Base-by-base conservation (phyloP, 257 asterid species). In the Salvia miltiorrhiza region DNA sequence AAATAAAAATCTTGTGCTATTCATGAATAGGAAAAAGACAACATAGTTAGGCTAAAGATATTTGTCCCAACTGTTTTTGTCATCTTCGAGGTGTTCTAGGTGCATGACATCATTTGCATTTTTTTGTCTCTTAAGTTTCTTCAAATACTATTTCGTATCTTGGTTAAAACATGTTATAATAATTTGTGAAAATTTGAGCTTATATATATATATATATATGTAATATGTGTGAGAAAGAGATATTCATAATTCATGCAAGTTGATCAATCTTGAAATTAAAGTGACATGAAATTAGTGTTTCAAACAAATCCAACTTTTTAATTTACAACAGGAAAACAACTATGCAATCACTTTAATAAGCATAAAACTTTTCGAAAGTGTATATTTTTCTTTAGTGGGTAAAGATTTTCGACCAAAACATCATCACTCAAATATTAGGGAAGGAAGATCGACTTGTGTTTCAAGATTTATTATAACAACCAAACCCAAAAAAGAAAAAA, bases 41-140 rank as follows among this genome's bases (percentile, higher is more conserved):
- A 9, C 37, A 23, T 24, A 23, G 7, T 65, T 47, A 24, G 73
- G 74, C 64, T 52, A 23, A 57, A 53, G 61, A 75, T 53, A 11
- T 63, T 67, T 65, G 59, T 57, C 30, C 37, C 43, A 32, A 41
- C 8, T 65, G 20, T 65, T 59, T 65, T 50, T 67, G 75, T 60
- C 48, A 26, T 32, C 1, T 54, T 30, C 9, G 14, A 43, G 16
- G 65, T 33, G 12, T 35, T 39, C 53, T 59, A 53, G 39, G 59
- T 50, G 71, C 60, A 59, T 55, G 61, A 74, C 69, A 73, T 48
- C 69, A 73, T 73, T 9, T 0, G 11, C 3, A 45, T 9, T 54
- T 44, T 40, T 73, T 54, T n/a, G 56, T 71, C 70, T 3, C 20
- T 33, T 70, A 32, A 14, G 59, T 35, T 32, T 50, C 19, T 63